Conservation (phyloP, 129 eudicot species). For the Ambrosia artemisiifolia region DNA sequence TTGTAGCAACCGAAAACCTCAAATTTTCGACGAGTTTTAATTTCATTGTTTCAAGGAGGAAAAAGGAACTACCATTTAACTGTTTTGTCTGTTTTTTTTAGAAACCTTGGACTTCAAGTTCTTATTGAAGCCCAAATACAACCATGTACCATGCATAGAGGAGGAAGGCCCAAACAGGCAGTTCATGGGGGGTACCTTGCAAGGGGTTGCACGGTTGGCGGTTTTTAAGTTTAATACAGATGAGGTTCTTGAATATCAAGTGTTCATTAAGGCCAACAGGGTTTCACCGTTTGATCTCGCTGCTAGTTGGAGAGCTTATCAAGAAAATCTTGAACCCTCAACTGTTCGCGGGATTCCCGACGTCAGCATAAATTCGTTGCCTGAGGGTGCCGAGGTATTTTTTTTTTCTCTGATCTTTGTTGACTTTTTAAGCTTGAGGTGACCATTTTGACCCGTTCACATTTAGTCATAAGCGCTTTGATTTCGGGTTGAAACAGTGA, state of each 20-base stretch:
- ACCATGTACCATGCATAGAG: constrained; percentile 55
- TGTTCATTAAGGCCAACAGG: constrained; percentile 65
- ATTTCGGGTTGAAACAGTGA: neutral
- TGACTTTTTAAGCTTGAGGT: neutral
- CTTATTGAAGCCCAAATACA: constrained; percentile 69
- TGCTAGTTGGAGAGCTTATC: constrained; percentile 96
- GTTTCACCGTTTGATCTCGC: constrained; percentile 99
- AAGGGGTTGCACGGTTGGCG: constrained; percentile 72
- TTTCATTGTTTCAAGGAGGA: no score
- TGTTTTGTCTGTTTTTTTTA: constrained; percentile 25
- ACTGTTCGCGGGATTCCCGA: constrained; percentile 98
- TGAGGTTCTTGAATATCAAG: constrained; percentile 65
- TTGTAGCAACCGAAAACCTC: neutral
- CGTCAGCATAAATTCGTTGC: constrained; percentile 63
- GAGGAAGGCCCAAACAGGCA: constrained; percentile 91
- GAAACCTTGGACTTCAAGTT: constrained; percentile 96
- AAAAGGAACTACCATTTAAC: neutral
- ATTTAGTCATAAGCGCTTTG: neutral
- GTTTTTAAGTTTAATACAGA: constrained; percentile 61
- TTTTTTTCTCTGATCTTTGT: neutral
- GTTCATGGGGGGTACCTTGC: constrained; percentile 66
- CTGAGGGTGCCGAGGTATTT: constrained; percentile 59
- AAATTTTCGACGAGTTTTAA: no score
- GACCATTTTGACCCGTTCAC: neutral
- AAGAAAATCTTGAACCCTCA: constrained; percentile 81